phyloP scores from a whole-genome alignment of 2,329 filamentous ascomycete genomes.

The Fusarium agapanthi region DNA sequence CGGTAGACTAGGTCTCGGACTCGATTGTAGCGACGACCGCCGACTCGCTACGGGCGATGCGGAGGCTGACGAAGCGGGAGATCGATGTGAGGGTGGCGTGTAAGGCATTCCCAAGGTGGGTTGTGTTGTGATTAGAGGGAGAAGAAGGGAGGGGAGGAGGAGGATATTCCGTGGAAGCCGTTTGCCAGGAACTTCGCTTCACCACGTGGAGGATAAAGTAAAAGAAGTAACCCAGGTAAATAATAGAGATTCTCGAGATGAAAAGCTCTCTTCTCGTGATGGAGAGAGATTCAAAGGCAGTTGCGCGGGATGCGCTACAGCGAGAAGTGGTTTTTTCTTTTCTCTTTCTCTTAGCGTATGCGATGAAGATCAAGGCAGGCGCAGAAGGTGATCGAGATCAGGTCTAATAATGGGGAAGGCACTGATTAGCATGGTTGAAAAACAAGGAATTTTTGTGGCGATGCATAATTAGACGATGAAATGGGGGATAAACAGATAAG shows the following conservation, averaged over 20 bases:
- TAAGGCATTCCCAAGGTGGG: slow-evolving; percentile 77
- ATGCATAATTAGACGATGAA: slow-evolving; percentile 10
- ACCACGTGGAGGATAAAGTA: slow-evolving; percentile 28
- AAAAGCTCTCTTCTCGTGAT: slow-evolving; percentile 15
- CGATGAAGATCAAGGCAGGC: slow-evolving; percentile 19
- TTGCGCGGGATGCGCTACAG: background rate
- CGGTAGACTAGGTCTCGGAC: slow-evolving; percentile 63
- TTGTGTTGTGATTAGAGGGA: slow-evolving; percentile 17
- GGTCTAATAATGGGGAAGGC: slow-evolving; percentile 35
- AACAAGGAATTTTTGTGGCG: slow-evolving; percentile 22
- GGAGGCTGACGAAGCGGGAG: slow-evolving; percentile 67
- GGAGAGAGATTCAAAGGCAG: slow-evolving; percentile 10
- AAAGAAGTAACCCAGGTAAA: slow-evolving; percentile 8
- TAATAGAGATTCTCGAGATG: slow-evolving; percentile 9
- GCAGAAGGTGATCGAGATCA: slow-evolving; percentile 25
- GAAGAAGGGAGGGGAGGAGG: slow-evolving; percentile 5
- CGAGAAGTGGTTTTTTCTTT: slow-evolving; percentile 8
- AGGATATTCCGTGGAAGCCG: slow-evolving; percentile 38
- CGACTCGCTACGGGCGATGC: slow-evolving; percentile 66
- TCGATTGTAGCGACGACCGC: slow-evolving; percentile 64
- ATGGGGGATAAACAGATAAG: background rate
- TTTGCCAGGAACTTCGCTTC: slow-evolving; percentile 29
- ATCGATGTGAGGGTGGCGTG: slow-evolving; percentile 78
- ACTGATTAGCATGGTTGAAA: slow-evolving; percentile 35
- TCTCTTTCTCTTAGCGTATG: slow-evolving; percentile 34